Evolutionary conservation across 345 rosid genomes (phyloP).

Genomic region (Erucastrum elatum): DNA sequence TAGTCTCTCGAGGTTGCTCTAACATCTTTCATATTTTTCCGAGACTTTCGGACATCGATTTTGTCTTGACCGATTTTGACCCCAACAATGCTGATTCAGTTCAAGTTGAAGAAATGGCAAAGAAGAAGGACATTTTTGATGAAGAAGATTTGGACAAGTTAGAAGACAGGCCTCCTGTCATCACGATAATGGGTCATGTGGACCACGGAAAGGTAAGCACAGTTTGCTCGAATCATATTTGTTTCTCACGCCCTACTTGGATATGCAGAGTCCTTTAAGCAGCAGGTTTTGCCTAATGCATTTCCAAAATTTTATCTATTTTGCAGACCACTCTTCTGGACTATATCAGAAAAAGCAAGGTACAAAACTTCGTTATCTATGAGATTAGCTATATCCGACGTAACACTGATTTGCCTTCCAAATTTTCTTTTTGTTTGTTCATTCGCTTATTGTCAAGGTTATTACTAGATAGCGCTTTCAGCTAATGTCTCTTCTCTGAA

Average conservation of each 20-base stretch:
- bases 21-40: too few relatives aligned
- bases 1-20: too few relatives aligned
- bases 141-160: constrained; percentile 89
- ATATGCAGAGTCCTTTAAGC: constrained; percentile 8
- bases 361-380: constrained; percentile 41
- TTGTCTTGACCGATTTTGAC: too few relatives aligned
- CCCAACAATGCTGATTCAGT: constrained; percentile 49
- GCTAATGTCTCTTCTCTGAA: constrained; percentile 37
- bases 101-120: constrained; percentile 87
- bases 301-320: constrained; percentile 30
- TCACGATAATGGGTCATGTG: constrained; percentile 99
- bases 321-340: constrained; percentile 96
- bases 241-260: constrained; percentile 3
- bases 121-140: constrained; percentile 76
- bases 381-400: constrained; percentile 4
- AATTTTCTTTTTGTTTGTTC: constrained; percentile 6
- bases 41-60: too few relatives aligned
- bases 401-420: neutral
- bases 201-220: constrained; percentile 92
- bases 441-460: constrained; percentile 1
- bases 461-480: constrained; percentile 10
- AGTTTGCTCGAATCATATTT: neutral
- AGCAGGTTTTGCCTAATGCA: constrained; percentile 38
- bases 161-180: constrained; percentile 91
- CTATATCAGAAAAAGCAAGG: constrained; percentile 92